phyloP scores from a whole-genome alignment of 352 stramenopile genomes.

The Pythium rhizo-oryzae region DNA sequence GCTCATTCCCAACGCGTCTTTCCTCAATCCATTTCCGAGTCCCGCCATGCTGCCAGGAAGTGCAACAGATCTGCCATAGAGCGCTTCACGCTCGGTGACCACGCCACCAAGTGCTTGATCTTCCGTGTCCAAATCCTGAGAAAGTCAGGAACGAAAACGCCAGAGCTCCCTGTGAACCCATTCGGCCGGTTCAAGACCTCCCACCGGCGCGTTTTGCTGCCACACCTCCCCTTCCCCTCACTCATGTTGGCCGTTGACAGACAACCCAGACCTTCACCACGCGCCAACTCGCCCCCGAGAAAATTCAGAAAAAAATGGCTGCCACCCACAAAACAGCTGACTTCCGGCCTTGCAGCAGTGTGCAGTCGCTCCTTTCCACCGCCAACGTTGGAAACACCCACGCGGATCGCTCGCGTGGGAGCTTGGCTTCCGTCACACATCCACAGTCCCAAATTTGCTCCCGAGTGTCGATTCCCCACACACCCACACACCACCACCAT shows the following conservation, averaged over 20 bases:
- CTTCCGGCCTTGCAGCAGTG: not conserved
- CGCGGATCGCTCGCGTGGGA: too few relatives aligned
- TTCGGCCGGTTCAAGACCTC: not conserved
- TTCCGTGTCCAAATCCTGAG: not conserved
- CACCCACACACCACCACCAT: slow-evolving; percentile 9
- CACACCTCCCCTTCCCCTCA: slow-evolving; percentile 14
- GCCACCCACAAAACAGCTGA: slow-evolving; percentile 17
- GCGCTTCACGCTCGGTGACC: not conserved
- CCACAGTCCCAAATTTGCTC: slow-evolving; percentile 7
- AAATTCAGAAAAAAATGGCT: slow-evolving; percentile 25
- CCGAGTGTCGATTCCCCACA: not conserved
- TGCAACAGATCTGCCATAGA: not conserved
- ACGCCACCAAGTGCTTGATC: not conserved
- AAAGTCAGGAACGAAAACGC: not conserved
- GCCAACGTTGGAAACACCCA: too few relatives aligned
- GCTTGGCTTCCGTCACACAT: too few relatives aligned
- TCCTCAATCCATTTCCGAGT: not conserved
- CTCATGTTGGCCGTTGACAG: not conserved
- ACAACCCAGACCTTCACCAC: not conserved
- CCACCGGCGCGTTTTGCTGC: not conserved
- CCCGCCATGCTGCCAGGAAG: not conserved
- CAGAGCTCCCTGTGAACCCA: slow-evolving; percentile 1
- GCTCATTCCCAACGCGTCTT: not conserved
- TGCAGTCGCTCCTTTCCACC: slow-evolving; percentile 16
- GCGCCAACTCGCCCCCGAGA: not conserved